Evolutionary conservation across 345 rosid genomes (phyloP).

Genomic region (Populus euphratica): DNA sequence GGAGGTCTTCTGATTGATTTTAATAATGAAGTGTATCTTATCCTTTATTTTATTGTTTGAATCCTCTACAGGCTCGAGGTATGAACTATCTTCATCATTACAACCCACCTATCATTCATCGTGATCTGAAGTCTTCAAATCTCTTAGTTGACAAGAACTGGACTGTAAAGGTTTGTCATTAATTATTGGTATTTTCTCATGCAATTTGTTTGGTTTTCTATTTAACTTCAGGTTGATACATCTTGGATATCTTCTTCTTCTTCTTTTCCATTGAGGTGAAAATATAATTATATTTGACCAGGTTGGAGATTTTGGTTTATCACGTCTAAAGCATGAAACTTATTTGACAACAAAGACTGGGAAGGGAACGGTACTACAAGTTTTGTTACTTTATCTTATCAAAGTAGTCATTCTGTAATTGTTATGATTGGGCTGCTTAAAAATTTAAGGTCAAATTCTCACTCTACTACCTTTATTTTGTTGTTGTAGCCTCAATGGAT

Average conservation of each 20-base stretch:
- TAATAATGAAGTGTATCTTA: background rate
- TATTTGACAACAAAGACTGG: constrained; percentile 74
- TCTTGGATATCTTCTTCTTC: constrained; percentile 2
- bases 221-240: background rate
- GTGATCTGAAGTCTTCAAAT: constrained; percentile 98
- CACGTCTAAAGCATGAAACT: constrained; percentile 87
- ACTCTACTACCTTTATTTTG: background rate
- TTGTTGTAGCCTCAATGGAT: constrained; percentile 94
- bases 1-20: background rate
- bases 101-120: constrained; percentile 92
- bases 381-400: constrained; percentile 1
- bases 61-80: constrained; percentile 74
- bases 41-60: constrained; percentile 7
- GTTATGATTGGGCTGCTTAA: background rate
- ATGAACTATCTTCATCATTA: constrained; percentile 91
- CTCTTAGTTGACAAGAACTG: constrained; percentile 90
- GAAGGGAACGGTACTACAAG: constrained; percentile 74
- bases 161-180: constrained; percentile 79
- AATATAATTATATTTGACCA: constrained; percentile 24
- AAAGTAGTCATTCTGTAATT: constrained; percentile 5
- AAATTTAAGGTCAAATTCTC: constrained; percentile 12
- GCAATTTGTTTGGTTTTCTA: background rate
- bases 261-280: background rate
- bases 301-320: constrained; percentile 99
- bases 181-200: background rate